Conservation (phyloP, 2,329 filamentous ascomycete genomes). For the Colletotrichum sojae region DNA sequence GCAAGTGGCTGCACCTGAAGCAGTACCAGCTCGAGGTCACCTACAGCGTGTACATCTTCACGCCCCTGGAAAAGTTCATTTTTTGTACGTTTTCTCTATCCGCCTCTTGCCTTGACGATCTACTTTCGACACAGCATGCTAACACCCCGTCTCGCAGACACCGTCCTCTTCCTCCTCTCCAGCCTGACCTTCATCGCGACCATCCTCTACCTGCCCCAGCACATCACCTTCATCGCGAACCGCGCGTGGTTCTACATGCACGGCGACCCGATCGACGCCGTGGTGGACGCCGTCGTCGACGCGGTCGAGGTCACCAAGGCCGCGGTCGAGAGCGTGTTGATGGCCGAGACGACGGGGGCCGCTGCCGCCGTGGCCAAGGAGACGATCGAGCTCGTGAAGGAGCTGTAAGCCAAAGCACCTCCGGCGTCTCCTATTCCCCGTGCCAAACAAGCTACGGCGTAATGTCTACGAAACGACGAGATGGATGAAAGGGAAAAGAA, state of each 20-base stretch:
- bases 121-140: neutral
- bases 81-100: slow-evolving; percentile 79
- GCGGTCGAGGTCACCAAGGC: slow-evolving; percentile 63
- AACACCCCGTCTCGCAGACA: slow-evolving; percentile 71
- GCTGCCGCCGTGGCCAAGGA: slow-evolving; percentile 42
- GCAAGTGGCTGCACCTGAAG: slow-evolving; percentile 93
- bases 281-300: slow-evolving; percentile 76
- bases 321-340: slow-evolving; percentile 52
- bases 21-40: slow-evolving; percentile 99
- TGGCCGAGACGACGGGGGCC: slow-evolving; percentile 31
- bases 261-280: slow-evolving; percentile 77
- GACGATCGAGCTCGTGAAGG: slow-evolving; percentile 50
- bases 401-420: slow-evolving; percentile 49
- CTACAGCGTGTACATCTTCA: slow-evolving; percentile 97
- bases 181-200: slow-evolving; percentile 89
- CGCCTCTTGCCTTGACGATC: slow-evolving; percentile 9
- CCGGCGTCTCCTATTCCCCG: neutral
- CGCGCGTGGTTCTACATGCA: slow-evolving; percentile 96
- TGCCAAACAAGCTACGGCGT: neutral
- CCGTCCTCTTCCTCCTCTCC: slow-evolving; percentile 90
- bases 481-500: slow-evolving; percentile 16
- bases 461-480: slow-evolving; percentile 16
- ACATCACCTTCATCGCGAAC: slow-evolving; percentile 84
- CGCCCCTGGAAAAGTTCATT: slow-evolving; percentile 94
- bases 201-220: slow-evolving; percentile 93